phyloP scores from a whole-genome alignment of 192 early-diverging fungal genomes.

The Chytriomyces sp. region DNA sequence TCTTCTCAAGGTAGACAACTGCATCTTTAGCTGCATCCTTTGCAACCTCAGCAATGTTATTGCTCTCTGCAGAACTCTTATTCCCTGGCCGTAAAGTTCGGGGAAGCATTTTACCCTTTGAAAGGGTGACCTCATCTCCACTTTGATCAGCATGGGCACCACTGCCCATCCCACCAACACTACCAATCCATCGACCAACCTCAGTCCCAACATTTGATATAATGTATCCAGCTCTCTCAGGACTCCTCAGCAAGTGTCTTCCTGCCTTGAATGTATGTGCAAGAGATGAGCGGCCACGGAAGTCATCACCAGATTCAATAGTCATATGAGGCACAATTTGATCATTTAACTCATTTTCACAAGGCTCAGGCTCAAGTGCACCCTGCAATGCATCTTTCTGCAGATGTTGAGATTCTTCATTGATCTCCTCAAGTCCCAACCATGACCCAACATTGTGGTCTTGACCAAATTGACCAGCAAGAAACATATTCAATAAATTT shows the following conservation, averaged over 20 bases:
- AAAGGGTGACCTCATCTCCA: not conserved
- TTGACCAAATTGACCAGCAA: not conserved
- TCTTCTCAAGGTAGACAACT: not conserved
- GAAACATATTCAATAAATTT: conserved; percentile 11
- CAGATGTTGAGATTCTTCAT: too few relatives aligned
- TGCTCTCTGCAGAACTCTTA: not conserved
- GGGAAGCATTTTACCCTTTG: not conserved
- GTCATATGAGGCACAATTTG: too few relatives aligned
- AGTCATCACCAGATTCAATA: too few relatives aligned
- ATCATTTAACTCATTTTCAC: too few relatives aligned
- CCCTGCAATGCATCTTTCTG: too few relatives aligned
- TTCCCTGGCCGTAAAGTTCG: not conserved
- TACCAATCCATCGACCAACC: not conserved
- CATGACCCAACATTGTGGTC: too few relatives aligned
- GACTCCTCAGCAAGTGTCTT: too few relatives aligned
- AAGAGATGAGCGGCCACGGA: too few relatives aligned
- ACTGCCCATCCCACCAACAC: not conserved
- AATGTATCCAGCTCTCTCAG: not conserved
- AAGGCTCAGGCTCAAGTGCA: too few relatives aligned
- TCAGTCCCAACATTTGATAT: not conserved
- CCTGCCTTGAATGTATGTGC: too few relatives aligned
- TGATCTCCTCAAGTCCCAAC: too few relatives aligned
- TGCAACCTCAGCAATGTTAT: not conserved
- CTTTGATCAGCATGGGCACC: not conserved
- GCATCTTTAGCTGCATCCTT: not conserved